Conservation (phyloP, 2,329 filamentous ascomycete species). For the Penicillium sclerotigenum region DNA sequence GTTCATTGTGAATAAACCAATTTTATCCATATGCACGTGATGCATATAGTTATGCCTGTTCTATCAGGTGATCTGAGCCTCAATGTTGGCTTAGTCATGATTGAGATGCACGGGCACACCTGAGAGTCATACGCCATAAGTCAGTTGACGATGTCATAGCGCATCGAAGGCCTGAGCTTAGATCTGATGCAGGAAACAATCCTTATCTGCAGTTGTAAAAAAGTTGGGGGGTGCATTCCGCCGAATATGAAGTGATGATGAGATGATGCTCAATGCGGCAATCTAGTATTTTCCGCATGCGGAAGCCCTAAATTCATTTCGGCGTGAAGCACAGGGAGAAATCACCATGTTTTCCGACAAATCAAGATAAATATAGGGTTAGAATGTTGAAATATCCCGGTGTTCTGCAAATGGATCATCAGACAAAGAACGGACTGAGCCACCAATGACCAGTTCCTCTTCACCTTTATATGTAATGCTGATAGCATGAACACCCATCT, state of each 20-base stretch:
- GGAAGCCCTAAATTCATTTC: slow-evolving; percentile 19
- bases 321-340: slow-evolving; percentile 9
- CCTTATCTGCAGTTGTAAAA: not conserved
- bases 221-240: slow-evolving; percentile 6
- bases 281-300: slow-evolving; percentile 28
- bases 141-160: slow-evolving; percentile 25
- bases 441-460: slow-evolving; percentile 11
- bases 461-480: slow-evolving; percentile 29
- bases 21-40: not conserved
- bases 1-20: not conserved
- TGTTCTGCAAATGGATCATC: slow-evolving; percentile 21
- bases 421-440: slow-evolving; percentile 16
- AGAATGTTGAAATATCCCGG: slow-evolving; percentile 1
- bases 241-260: slow-evolving; percentile 20
- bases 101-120: not conserved
- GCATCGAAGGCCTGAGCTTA: not conserved
- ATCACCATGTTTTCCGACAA: slow-evolving; percentile 7
- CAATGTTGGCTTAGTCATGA: not conserved
- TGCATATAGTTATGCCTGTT: not conserved
- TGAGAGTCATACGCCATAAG: slow-evolving; percentile 4
- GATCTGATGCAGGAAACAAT: not conserved
- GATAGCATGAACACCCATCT: slow-evolving; percentile 26
- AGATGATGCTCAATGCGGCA: slow-evolving; percentile 27
- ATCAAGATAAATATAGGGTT: slow-evolving; percentile 1
- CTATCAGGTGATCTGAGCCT: not conserved